Evolutionary conservation across 2,329 filamentous ascomycete species (phyloP).

Genomic region (Aureobasidium sp.): DNA sequence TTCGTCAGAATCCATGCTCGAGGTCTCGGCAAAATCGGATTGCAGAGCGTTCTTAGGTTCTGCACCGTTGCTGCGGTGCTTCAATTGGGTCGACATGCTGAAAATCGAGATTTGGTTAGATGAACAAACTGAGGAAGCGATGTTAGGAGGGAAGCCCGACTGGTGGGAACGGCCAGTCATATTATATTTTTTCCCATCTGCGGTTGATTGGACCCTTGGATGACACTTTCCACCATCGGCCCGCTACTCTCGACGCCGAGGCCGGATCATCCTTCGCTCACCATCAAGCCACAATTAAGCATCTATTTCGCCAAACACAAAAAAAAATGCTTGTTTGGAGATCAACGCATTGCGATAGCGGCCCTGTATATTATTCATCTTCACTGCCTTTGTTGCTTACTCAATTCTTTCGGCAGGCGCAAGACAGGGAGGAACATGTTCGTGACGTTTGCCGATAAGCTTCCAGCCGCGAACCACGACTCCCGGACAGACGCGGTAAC

Average conservation of each 20-base stretch:
- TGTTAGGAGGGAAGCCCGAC: background rate
- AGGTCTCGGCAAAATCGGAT: slow-evolving; percentile 23
- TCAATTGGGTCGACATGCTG: background rate
- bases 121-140: background rate
- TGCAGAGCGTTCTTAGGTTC: slow-evolving; percentile 25
- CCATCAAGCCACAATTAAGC: slow-evolving; percentile 2
- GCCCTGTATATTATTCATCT: too few species aligned
- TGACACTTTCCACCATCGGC: slow-evolving; percentile 4
- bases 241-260: background rate
- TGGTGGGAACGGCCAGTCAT: slow-evolving; percentile 4
- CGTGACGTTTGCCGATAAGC: background rate
- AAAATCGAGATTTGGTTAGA: background rate
- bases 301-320: background rate
- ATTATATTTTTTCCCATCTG: slow-evolving; percentile 1
- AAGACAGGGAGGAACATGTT: background rate
- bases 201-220: background rate
- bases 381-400: too few species aligned
- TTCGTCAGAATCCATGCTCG: slow-evolving; percentile 27
- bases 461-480: background rate
- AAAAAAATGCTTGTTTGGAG: background rate
- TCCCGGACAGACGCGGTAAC: background rate
- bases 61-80: slow-evolving; percentile 13
- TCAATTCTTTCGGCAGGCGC: background rate
- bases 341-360: too few species aligned
- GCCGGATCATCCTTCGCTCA: background rate